Conservation (phyloP, 148 eudicot genomes). For the Rhododendron henanense region DNA sequence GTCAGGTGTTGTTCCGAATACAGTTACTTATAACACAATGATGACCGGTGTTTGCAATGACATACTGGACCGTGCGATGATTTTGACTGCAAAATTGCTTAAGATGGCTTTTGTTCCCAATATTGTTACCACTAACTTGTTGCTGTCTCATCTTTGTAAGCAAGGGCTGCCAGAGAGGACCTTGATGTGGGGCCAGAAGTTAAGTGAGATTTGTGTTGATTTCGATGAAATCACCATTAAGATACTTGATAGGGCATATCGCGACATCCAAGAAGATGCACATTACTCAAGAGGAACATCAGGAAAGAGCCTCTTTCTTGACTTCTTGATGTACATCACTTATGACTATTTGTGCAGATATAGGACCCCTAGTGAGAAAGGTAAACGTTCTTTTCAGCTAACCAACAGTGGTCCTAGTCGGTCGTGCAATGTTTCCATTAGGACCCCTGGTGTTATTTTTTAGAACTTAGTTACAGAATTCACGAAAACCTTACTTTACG, state of each 20-base stretch:
- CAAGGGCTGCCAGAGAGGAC: slow-evolving; percentile 77
- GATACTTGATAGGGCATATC: slow-evolving; percentile 65
- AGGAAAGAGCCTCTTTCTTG: slow-evolving; percentile 69
- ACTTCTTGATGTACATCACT: slow-evolving; percentile 81
- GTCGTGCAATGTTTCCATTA: not conserved
- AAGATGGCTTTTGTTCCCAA: slow-evolving; percentile 89
- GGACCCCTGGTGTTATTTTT: not conserved
- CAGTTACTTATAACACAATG: slow-evolving; percentile 86
- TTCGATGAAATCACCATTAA: slow-evolving; percentile 66
- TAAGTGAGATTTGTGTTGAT: slow-evolving; percentile 50
- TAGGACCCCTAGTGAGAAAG: slow-evolving; percentile 13
- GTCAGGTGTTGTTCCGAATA: slow-evolving; percentile 69
- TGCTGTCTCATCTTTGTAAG: slow-evolving; percentile 77
- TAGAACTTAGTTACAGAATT: not conserved
- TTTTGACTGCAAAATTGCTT: slow-evolving; percentile 74
- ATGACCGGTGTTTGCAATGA: slow-evolving; percentile 75
- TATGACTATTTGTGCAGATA: slow-evolving; percentile 58
- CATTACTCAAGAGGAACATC: slow-evolving; percentile 34
- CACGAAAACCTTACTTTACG: not conserved
- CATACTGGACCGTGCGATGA: slow-evolving; percentile 69
- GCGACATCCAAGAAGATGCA: slow-evolving; percentile 34
- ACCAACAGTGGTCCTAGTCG: slow-evolving; percentile 7
- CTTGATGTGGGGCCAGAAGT: slow-evolving; percentile 71
- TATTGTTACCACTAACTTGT: slow-evolving; percentile 63
- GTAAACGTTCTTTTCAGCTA: slow-evolving; percentile 11